Conservation (phyloP, 306 rosid species). For the Dryas alaskensis region DNA sequence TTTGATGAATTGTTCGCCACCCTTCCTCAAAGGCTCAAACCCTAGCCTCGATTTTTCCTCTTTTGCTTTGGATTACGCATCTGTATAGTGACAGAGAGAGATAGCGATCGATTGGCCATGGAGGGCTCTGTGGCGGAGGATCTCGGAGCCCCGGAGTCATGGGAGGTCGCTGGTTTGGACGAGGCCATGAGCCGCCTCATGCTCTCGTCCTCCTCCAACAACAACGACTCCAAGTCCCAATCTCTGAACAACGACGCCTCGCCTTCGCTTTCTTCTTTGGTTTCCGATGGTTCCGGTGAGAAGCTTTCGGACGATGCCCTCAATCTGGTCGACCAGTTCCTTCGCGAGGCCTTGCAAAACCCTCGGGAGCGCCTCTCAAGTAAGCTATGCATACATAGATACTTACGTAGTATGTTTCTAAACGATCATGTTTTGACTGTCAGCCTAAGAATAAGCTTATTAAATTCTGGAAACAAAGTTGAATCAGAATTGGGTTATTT, state of each 20-base stretch:
- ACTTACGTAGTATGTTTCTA: neutral
- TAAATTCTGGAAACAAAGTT: neutral
- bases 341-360: slow-evolving; percentile 92
- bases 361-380: slow-evolving; percentile 93
- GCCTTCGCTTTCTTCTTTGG: slow-evolving; percentile 20
- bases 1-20: slow-evolving; percentile 30
- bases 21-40: slow-evolving; percentile 10
- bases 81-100: neutral
- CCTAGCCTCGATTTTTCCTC: slow-evolving; percentile 26
- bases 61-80: neutral
- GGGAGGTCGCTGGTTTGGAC: slow-evolving; percentile 93
- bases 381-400: slow-evolving; percentile 27
- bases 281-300: slow-evolving; percentile 27
- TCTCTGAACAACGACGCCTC: slow-evolving; percentile 19
- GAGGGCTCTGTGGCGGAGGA: slow-evolving; percentile 89
- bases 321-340: slow-evolving; percentile 83
- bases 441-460: neutral
- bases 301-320: slow-evolving; percentile 49
- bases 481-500: neutral
- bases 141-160: slow-evolving; percentile 91
- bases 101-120: slow-evolving; percentile 43
- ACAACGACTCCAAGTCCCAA: slow-evolving; percentile 39
- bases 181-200: slow-evolving; percentile 73
- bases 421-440: neutral
- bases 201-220: slow-evolving; percentile 47